Evolutionary conservation across 495 filamentous ascomycete genomes (phyloP).

Genomic region (Acidomyces sp.): DNA sequence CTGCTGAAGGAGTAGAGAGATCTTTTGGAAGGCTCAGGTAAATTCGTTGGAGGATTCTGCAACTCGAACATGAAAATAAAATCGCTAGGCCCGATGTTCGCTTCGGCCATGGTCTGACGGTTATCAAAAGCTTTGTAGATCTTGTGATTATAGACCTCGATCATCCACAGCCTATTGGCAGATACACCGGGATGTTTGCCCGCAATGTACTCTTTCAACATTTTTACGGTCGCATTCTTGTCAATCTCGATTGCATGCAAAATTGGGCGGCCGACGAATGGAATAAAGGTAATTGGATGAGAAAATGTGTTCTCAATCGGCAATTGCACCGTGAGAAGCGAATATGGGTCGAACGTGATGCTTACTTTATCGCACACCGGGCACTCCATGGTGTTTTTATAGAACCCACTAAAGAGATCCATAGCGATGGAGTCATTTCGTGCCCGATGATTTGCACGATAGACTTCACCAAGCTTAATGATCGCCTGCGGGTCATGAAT

Average conservation of each 20-base stretch:
- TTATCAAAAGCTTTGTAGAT: slow-evolving; percentile 79
- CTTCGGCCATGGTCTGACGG: slow-evolving; percentile 49
- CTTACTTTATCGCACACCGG: slow-evolving; percentile 86
- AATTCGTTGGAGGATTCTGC: slow-evolving; percentile 66
- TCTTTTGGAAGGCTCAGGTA: slow-evolving; percentile 37
- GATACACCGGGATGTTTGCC: slow-evolving; percentile 45
- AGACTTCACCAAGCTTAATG: slow-evolving; percentile 66
- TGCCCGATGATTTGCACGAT: slow-evolving; percentile 82
- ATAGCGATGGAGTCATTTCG: slow-evolving; percentile 90
- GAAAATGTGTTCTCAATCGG: slow-evolving; percentile 70
- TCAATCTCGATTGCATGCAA: slow-evolving; percentile 76
- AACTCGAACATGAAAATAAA: slow-evolving; percentile 65
- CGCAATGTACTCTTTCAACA: slow-evolving; percentile 64
- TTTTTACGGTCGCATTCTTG: slow-evolving; percentile 59
- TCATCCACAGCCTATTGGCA: slow-evolving; percentile 47
- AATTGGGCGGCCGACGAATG: slow-evolving; percentile 51
- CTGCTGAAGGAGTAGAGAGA: slow-evolving; percentile 32
- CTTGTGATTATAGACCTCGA: slow-evolving; percentile 63
- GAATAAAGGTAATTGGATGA: slow-evolving; percentile 59
- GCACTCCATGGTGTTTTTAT: slow-evolving; percentile 91
- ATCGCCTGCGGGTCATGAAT: slow-evolving; percentile 67
- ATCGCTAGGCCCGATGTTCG: slow-evolving; percentile 49
- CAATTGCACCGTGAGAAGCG: slow-evolving; percentile 78
- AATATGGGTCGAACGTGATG: slow-evolving; percentile 98
- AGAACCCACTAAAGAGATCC: slow-evolving; percentile 91